These are phyloP conservation scores for Silene latifolia DNA, from an alignment of 148 eudicot genomes.

Conservation along the genomic window DNA sequence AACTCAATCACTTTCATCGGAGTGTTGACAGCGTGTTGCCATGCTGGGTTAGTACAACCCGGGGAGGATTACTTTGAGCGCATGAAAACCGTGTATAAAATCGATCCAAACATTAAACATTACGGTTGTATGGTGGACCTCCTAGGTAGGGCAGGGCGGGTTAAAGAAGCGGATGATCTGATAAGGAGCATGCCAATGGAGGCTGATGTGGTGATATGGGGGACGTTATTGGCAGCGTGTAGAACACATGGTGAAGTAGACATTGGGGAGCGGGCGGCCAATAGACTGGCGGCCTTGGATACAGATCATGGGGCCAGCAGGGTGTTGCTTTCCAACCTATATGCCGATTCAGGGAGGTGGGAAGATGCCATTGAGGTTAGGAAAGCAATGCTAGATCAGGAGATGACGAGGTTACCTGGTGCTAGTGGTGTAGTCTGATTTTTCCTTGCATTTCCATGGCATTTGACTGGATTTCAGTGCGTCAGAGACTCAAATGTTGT, in stretches of 20 bases:
- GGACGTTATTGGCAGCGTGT: slow-evolving; percentile 70
- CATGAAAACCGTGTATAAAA: slow-evolving; percentile 45
- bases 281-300: slow-evolving; percentile 52
- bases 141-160: slow-evolving; percentile 64
- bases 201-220: slow-evolving; percentile 87
- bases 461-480: background rate
- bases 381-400: slow-evolving; percentile 40
- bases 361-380: slow-evolving; percentile 57
- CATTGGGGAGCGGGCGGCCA: slow-evolving; percentile 63
- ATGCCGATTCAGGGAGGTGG: slow-evolving; percentile 79
- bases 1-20: slow-evolving; percentile 77
- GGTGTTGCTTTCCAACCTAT: slow-evolving; percentile 67
- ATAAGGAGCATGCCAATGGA: slow-evolving; percentile 74
- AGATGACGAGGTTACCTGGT: slow-evolving; percentile 56
- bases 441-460: background rate
- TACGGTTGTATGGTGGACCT: slow-evolving; percentile 91
- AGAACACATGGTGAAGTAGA: slow-evolving; percentile 61
- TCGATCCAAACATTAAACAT: slow-evolving; percentile 72
- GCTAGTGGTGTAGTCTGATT: slow-evolving; percentile 37
- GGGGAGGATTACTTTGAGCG: slow-evolving; percentile 55
- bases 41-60: slow-evolving; percentile 67
- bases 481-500: background rate
- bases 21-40: slow-evolving; percentile 83
- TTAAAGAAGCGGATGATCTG: slow-evolving; percentile 69
- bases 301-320: slow-evolving; percentile 72